Evolutionary conservation across 2,329 filamentous ascomycete species (phyloP).

Genomic region (Aureobasidium sp.): DNA sequence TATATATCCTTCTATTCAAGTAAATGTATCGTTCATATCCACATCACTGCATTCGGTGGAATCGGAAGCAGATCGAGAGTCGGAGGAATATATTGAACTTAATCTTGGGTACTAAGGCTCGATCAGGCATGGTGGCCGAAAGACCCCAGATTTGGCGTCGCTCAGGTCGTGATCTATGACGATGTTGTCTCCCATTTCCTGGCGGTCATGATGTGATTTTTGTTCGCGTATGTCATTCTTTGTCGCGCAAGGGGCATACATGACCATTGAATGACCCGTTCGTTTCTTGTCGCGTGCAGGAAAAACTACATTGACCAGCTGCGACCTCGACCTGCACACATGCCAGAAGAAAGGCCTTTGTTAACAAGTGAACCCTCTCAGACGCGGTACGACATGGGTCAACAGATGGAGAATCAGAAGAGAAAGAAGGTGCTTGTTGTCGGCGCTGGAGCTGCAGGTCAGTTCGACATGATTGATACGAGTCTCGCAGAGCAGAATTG

Average conservation of each 20-base stretch:
- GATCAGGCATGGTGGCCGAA: background rate
- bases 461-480: slow-evolving; percentile 29
- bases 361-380: slow-evolving; percentile 19
- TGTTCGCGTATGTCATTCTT: background rate
- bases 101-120: background rate
- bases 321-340: background rate
- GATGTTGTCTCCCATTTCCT: background rate
- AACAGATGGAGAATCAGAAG: slow-evolving; percentile 27
- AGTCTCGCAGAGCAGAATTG: background rate
- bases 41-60: background rate
- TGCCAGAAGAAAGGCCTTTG: slow-evolving; percentile 12
- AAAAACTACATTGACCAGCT: background rate
- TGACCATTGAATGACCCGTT: background rate
- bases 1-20: background rate
- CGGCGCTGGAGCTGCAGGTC: slow-evolving; percentile 56
- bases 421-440: slow-evolving; percentile 49
- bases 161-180: background rate
- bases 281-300: background rate
- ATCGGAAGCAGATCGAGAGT: background rate
- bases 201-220: slow-evolving; percentile 4
- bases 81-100: background rate
- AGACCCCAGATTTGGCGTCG: background rate
- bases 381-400: slow-evolving; percentile 28
- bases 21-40: background rate
- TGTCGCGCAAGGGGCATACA: background rate